These are phyloP conservation scores for Paxillus ammoniavirescens DNA, from an alignment of 768 basidiomycete genomes.

Conservation along the genomic window DNA sequence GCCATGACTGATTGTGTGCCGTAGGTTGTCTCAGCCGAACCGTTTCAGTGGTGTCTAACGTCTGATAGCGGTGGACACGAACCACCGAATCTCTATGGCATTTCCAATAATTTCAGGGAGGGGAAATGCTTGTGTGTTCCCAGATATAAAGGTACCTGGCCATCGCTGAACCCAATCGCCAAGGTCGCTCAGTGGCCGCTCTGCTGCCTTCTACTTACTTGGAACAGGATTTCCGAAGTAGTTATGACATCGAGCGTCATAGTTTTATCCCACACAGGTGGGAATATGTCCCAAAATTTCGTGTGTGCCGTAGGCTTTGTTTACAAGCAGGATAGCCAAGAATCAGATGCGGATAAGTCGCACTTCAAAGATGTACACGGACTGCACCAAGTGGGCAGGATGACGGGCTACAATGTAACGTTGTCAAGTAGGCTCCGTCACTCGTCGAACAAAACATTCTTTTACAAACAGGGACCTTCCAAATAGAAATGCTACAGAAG, in stretches of 20 bases:
- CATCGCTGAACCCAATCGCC: background rate
- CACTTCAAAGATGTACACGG: too few relatives aligned
- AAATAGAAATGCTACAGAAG: too few relatives aligned
- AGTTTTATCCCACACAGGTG: slow-evolving; percentile 22
- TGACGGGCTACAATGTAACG: too few relatives aligned
- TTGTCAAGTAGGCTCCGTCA: too few relatives aligned
- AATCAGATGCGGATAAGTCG: background rate
- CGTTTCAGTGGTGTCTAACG: too few relatives aligned
- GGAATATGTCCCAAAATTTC: slow-evolving; percentile 10
- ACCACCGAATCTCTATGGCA: too few relatives aligned
- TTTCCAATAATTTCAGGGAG: too few relatives aligned
- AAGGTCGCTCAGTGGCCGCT: slow-evolving; percentile 6
- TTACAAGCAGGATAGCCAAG: background rate
- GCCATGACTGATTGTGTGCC: background rate
- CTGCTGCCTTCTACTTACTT: background rate
- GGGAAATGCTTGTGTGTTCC: too few relatives aligned
- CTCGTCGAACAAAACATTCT: too few relatives aligned
- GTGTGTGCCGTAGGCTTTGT: slow-evolving; percentile 1
- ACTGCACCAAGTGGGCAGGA: too few relatives aligned
- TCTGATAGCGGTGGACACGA: background rate
- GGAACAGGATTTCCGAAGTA: slow-evolving; percentile 7
- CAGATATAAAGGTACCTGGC: background rate
- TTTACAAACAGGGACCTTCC: too few relatives aligned
- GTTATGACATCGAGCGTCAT: background rate
- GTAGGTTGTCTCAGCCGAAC: too few relatives aligned